Percentiles rank a stretch among this genome's conserved stretches.
Evolutionary conservation across 2,329 filamentous ascomycete genomes (phyloP).

Genomic region (Calycina marina): DNA sequence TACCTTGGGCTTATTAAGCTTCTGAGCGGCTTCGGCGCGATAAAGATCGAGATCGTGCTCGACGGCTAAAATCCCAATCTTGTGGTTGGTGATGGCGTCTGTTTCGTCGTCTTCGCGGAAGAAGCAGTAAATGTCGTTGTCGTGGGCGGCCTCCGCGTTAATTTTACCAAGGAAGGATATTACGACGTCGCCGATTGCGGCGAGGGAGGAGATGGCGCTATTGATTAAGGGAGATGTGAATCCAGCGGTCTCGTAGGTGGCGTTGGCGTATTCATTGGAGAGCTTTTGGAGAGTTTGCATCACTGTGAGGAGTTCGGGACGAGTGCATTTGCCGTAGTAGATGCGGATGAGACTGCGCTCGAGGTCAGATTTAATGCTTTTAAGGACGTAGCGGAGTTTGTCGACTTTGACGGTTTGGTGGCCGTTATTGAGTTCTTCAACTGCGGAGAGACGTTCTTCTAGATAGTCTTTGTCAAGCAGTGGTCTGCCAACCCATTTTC

Average conservation of each 20-base stretch:
- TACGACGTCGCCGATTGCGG: slow-evolving; percentile 60
- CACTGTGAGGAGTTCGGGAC: slow-evolving; percentile 72
- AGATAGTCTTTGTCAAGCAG: slow-evolving; percentile 62
- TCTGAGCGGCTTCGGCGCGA: slow-evolving; percentile 52
- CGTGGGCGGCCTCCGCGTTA: slow-evolving; percentile 67
- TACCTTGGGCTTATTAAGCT: slow-evolving; percentile 54
- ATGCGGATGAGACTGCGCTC: slow-evolving; percentile 90
- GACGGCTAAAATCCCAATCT: slow-evolving; percentile 79
- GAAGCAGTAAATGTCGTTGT: slow-evolving; percentile 87
- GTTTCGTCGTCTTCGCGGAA: slow-evolving; percentile 80
- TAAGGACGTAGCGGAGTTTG: slow-evolving; percentile 57
- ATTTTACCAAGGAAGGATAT: slow-evolving; percentile 69
- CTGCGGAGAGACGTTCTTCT: slow-evolving; percentile 66
- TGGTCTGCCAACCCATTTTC: slow-evolving; percentile 91
- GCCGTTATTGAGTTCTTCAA: slow-evolving; percentile 68
- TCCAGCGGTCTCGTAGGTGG: slow-evolving; percentile 49
- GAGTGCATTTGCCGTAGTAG: slow-evolving; percentile 91
- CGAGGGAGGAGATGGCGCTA: slow-evolving; percentile 59
- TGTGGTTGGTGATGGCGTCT: slow-evolving; percentile 77
- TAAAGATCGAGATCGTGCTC: slow-evolving; percentile 80
- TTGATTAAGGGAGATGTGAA: slow-evolving; percentile 59
- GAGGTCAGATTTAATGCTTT: slow-evolving; percentile 62
- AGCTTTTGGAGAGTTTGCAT: slow-evolving; percentile 78
- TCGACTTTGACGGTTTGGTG: slow-evolving; percentile 54
- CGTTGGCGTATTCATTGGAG: slow-evolving; percentile 56